phyloP scores from a whole-genome alignment of 129 eudicot genomes.

The Apium graveolens region DNA sequence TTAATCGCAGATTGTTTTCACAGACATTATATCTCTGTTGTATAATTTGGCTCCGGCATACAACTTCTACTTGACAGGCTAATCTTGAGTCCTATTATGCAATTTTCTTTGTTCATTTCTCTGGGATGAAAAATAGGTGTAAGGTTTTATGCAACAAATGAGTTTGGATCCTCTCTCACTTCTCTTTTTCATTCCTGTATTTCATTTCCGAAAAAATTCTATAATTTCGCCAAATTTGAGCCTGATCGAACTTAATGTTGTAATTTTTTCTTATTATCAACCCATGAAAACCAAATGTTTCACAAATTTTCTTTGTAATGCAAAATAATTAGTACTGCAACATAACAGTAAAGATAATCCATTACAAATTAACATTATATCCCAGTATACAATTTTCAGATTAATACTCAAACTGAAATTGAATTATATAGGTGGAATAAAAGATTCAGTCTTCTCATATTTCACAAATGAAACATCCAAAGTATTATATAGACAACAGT shows the following conservation, averaged over 20 bases:
- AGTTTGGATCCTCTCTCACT: not conserved
- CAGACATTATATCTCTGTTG: too few relatives aligned
- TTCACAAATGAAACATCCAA: not conserved
- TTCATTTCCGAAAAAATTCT: too few relatives aligned
- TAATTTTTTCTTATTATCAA: too few relatives aligned
- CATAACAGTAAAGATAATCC: not conserved
- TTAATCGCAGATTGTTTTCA: too few relatives aligned
- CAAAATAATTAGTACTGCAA: not conserved
- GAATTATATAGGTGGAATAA: not conserved
- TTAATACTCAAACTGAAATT: not conserved
- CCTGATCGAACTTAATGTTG: too few relatives aligned
- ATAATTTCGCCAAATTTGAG: too few relatives aligned
- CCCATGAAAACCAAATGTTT: too few relatives aligned
- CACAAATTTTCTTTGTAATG: too few relatives aligned
- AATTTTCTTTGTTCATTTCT: not conserved
- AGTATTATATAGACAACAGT: too few relatives aligned
- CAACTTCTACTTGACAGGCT: too few relatives aligned
- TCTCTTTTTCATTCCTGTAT: not conserved
- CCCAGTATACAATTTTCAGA: not conserved
- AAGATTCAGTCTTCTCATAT: not conserved
- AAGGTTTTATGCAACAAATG: not conserved
- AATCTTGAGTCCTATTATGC: too few relatives aligned
- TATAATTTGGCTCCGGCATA: too few relatives aligned
- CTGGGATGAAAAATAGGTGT: not conserved
- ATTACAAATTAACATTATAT: not conserved